Evolutionary conservation across 176 grass and related monocot species (phyloP).

Genomic region (Lolium multiflorum): DNA sequence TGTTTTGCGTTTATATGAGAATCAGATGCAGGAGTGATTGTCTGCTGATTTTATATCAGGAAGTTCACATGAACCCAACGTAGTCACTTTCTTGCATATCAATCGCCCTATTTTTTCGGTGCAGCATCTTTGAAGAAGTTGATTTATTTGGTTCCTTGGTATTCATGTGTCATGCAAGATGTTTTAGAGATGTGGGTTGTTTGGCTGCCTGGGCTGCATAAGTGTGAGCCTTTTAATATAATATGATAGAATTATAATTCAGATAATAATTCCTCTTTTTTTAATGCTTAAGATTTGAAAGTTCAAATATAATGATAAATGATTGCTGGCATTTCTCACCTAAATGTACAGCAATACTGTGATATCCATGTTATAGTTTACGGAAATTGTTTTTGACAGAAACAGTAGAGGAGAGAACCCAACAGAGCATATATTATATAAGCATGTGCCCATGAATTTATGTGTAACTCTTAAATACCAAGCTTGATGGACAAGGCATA

Average conservation of each 20-base stretch:
- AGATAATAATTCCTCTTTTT: background rate
- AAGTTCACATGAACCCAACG: background rate
- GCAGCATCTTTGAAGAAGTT: background rate
- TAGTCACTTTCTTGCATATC: background rate
- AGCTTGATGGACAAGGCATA: background rate
- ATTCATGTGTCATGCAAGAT: background rate
- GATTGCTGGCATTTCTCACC: conserved; percentile 5
- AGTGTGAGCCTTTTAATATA: background rate
- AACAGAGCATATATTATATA: background rate
- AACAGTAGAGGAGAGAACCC: background rate
- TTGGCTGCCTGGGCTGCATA: background rate
- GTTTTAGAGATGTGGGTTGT: background rate
- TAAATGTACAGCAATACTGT: background rate
- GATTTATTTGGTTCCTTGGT: background rate
- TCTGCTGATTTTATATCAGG: background rate
- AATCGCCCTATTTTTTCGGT: background rate
- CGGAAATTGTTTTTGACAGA: background rate
- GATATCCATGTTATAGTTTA: background rate
- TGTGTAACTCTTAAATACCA: background rate
- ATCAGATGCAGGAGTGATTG: background rate
- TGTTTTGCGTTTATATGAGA: conserved; percentile 24
- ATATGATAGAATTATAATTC: background rate
- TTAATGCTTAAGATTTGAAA: background rate
- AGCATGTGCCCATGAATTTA: background rate
- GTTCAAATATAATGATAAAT: background rate